These are phyloP conservation scores for Sherardia arvensis DNA, from an alignment of 257 asterid species.

Conservation along the genomic window DNA sequence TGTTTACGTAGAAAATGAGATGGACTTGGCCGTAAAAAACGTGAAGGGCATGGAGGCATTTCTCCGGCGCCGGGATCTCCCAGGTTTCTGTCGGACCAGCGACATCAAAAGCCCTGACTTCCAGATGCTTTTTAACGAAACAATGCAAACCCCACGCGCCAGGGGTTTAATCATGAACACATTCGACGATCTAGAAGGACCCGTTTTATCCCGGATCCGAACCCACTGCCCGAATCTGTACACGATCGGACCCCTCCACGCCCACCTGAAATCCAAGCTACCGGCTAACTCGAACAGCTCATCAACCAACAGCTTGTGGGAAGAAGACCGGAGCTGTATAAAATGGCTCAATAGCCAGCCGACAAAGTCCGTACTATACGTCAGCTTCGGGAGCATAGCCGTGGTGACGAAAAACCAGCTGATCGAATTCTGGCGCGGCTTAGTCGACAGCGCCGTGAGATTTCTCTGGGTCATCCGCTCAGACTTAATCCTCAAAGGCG, in stretches of 20 bases:
- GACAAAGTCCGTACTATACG: constrained; percentile 29
- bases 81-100: constrained; percentile 32
- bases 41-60: constrained; percentile 59
- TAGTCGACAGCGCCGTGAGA: constrained; percentile 25
- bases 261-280: constrained; percentile 39
- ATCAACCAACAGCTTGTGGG: constrained; percentile 32
- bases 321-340: constrained; percentile 35
- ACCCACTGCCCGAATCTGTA: constrained; percentile 45
- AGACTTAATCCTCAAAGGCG: constrained; percentile 17
- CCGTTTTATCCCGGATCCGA: constrained; percentile 33
- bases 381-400: constrained; percentile 43
- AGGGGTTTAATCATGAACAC: constrained; percentile 60
- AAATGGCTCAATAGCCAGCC: constrained; percentile 35
- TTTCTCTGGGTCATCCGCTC: constrained; percentile 53
- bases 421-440: constrained; percentile 37
- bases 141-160: constrained; percentile 21
- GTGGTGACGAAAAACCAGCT: constrained; percentile 18
- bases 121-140: constrained; percentile 21
- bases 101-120: constrained; percentile 20
- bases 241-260: constrained; percentile 64
- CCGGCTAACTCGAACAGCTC: constrained; percentile 5
- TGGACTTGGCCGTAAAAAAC: constrained; percentile 34
- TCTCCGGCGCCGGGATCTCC: constrained; percentile 62
- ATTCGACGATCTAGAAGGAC: constrained; percentile 59
- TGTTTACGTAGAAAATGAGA: constrained; percentile 28